These are phyloP conservation scores for Raphanus raphanistrum DNA, from an alignment of 345 rosid species.

Conservation along the genomic window DNA sequence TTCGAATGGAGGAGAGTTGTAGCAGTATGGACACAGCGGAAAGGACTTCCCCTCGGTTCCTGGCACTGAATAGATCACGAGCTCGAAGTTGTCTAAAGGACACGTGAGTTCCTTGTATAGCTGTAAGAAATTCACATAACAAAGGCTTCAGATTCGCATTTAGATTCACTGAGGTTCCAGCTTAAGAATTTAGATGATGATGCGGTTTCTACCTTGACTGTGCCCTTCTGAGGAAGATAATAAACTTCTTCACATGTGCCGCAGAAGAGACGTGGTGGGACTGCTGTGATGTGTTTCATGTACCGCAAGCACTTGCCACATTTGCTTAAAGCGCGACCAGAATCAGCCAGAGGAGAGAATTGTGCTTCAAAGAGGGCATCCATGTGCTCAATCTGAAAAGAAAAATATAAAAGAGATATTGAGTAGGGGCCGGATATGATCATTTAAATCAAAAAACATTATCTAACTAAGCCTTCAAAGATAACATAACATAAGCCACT, in stretches of 20 bases:
- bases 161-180: slow-evolving; percentile 1
- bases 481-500: background rate
- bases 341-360: slow-evolving; percentile 81
- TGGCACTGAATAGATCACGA: slow-evolving; percentile 80
- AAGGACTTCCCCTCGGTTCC: slow-evolving; percentile 94
- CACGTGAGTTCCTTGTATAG: slow-evolving; percentile 92
- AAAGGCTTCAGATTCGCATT: slow-evolving; percentile 8
- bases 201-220: slow-evolving; percentile 65
- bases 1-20: slow-evolving; percentile 90
- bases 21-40: slow-evolving; percentile 93
- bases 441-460: too few species aligned
- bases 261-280: slow-evolving; percentile 83
- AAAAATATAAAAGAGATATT: background rate
- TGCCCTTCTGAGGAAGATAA: slow-evolving; percentile 89
- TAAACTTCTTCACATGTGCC: slow-evolving; percentile 94
- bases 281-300: slow-evolving; percentile 85
- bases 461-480: background rate
- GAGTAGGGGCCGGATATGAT: background rate
- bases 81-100: slow-evolving; percentile 92
- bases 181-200: background rate
- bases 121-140: slow-evolving; percentile 43
- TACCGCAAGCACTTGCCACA: slow-evolving; percentile 96
- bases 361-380: slow-evolving; percentile 94
- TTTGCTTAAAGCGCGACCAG: slow-evolving; percentile 85
- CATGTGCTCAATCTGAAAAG: slow-evolving; percentile 81